Evolutionary conservation across 139 green algal genomes (phyloP), one percentile per base, ranked within the genome.

Genomic region (Picochlorum sp.): DNA sequence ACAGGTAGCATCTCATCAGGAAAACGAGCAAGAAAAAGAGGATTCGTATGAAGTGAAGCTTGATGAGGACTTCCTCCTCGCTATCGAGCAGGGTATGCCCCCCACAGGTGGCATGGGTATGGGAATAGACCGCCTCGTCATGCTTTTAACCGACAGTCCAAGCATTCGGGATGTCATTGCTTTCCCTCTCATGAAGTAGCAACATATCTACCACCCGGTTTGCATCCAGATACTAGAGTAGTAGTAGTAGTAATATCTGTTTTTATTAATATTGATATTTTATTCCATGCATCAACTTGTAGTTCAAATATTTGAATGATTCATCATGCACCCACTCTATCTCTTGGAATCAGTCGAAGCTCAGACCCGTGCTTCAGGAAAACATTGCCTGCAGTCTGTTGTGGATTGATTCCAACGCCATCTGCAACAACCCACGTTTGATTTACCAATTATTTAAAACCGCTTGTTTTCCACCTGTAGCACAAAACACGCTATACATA

Each of bases 51-150:
- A 89, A 69, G 72, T 91, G 26, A 54, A 63, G 14, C 65, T 98
- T n/a, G 92, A 98, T 72, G 86, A 95, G 37, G 92, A 98, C 75
- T 98, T 97, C 67, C 59, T 97, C 20, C 87, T 74, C 3, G 91
- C 93, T 18, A 73, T 99, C 24, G 93, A 99, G 73, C 88, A 96
- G 60, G 93, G 93, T 43, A 92, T 99, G 87, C 93, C 93, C 13
- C 93, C 93, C 5, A 95, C 89, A 10, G 93, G 76, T 4, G 93
- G 93, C 24, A 89, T 99, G 80, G 93, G 93, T 20, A 85, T 99
- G 31, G 93, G 93, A 29, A 81, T 99, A n/a, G 93, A 99, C 58
- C 71, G 93, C 2, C 66, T 99, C 30, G 87, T 95, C 30, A 99
- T 99, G 93, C 72, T 99, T 59, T 81, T 99, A 6, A 98, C 90